Conservation (phyloP, 2,329 filamentous ascomycete genomes). For the Zymoseptoria brevis region DNA sequence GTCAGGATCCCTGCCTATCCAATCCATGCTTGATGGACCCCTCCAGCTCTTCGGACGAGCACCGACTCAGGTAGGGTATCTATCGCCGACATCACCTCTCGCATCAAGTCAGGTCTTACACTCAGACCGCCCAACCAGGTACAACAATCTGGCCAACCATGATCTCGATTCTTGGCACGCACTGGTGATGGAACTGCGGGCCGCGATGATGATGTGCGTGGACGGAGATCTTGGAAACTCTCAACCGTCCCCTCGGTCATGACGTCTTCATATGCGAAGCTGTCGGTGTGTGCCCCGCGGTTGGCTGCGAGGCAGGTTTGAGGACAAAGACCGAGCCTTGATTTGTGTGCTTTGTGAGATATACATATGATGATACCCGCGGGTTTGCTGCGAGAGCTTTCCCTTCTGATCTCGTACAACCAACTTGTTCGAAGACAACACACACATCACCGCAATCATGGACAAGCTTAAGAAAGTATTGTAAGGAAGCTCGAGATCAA, state of each 20-base stretch:
- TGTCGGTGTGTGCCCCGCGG: not conserved
- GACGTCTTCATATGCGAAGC: not conserved
- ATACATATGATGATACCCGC: not conserved
- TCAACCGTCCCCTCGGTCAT: not conserved
- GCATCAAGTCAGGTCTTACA: not conserved
- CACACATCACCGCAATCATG: conserved; percentile 24
- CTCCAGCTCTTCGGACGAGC: not conserved
- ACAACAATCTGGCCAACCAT: not conserved
- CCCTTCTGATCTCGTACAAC: not conserved
- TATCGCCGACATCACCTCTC: not conserved
- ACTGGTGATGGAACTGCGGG: not conserved
- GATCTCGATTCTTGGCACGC: not conserved
- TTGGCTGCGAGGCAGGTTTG: not conserved
- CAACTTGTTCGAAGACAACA: not conserved
- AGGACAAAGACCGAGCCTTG: not conserved
- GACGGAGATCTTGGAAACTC: too few species aligned
- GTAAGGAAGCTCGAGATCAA: conserved; percentile 21
- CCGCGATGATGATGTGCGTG: not conserved
- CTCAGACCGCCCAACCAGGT: not conserved
- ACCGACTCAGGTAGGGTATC: too few species aligned
- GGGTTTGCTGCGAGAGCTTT: not conserved
- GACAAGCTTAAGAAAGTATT: conserved; percentile 40
- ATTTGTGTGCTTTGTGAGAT: not conserved
- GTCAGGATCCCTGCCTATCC: not conserved
- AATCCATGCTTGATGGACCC: not conserved